These are phyloP conservation scores for Rhizopus stolonifer DNA, from an alignment of 371 early-diverging fungal genomes.

Conservation along the genomic window DNA sequence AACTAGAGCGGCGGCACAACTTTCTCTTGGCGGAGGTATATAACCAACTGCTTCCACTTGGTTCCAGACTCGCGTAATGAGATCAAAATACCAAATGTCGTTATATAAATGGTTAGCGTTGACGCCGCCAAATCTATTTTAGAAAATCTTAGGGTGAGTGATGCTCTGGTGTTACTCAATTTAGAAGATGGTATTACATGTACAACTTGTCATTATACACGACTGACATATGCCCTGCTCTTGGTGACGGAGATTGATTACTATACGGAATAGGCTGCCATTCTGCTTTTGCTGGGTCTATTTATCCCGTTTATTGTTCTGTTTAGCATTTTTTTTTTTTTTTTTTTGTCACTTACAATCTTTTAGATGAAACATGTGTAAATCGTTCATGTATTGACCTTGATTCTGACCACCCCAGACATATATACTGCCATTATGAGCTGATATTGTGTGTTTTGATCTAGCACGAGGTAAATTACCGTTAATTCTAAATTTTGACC, in stretches of 20 bases:
- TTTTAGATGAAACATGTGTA: conserved; percentile 60
- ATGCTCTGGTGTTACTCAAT: not conserved
- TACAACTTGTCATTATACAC: conserved; percentile 48
- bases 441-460: conserved; percentile 58
- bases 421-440: conserved; percentile 57
- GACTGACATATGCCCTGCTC: conserved; percentile 52
- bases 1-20: conserved; percentile 58
- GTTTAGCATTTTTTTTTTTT: not conserved
- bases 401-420: conserved; percentile 63
- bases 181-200: conserved; percentile 30
- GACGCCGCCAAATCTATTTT: conserved; percentile 63
- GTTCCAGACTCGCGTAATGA: conserved; percentile 50
- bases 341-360: conserved; percentile 33
- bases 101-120: conserved; percentile 61
- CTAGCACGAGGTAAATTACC: conserved; percentile 59
- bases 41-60: conserved; percentile 61
- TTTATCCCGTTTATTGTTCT: not conserved
- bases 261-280: conserved; percentile 44
- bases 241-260: conserved; percentile 43
- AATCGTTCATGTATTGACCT: conserved; percentile 61
- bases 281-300: conserved; percentile 37
- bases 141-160: not conserved
- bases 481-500: conserved; percentile 48
- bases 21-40: conserved; percentile 60
- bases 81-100: conserved; percentile 68